These are phyloP conservation scores for Jamesozyma piceae DNA, from an alignment of 805 yeast species.

Conservation along the genomic window DNA sequence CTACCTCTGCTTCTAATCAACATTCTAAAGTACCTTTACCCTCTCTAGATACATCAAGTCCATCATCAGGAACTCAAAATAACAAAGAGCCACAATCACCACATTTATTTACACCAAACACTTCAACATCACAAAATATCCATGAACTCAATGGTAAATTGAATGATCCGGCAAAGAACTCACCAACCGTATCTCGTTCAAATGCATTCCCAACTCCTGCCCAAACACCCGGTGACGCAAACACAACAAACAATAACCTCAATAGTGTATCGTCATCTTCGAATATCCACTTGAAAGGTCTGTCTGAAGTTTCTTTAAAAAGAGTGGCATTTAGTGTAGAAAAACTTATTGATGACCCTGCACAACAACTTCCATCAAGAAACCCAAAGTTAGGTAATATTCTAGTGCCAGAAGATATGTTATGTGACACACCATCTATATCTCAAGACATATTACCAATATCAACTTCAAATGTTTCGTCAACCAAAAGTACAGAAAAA, in stretches of 20 bases:
- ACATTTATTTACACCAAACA: neutral
- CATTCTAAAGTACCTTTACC: neutral
- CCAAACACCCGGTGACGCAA: too few relatives aligned
- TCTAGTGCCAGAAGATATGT: conserved; percentile 55
- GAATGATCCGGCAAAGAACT: neutral
- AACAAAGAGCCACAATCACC: neutral
- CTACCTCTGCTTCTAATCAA: too few relatives aligned
- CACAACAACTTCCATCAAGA: conserved; percentile 87
- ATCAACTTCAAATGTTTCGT: conserved; percentile 34
- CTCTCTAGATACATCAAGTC: neutral
- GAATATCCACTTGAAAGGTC: neutral
- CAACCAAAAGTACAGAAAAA: neutral
- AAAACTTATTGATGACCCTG: conserved; percentile 69
- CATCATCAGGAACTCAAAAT: neutral
- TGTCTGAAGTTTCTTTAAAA: conserved; percentile 34
- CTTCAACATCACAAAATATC: neutral
- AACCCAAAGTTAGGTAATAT: conserved; percentile 75
- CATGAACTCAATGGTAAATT: neutral
- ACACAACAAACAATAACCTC: neutral
- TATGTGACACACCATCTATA: conserved; percentile 50
- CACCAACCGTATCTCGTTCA: neutral
- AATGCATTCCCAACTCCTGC: neutral
- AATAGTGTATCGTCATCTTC: conserved; percentile 3
- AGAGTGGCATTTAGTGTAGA: conserved; percentile 73
- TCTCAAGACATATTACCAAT: conserved; percentile 46